Conservation (phyloP, 208 protist species). For the Trypanosoma scelopori region DNA sequence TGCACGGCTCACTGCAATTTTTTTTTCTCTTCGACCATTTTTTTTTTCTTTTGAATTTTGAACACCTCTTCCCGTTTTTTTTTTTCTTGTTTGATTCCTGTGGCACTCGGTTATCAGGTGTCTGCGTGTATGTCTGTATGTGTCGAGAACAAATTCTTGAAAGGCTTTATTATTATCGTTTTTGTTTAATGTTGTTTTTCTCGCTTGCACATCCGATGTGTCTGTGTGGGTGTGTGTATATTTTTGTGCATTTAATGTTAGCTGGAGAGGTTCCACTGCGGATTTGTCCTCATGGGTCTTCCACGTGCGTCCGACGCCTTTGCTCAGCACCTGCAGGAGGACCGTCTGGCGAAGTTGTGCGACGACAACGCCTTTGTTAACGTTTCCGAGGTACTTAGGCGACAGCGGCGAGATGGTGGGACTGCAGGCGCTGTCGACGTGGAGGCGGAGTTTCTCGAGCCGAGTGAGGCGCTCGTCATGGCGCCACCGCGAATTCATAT, state of each 20-base stretch:
- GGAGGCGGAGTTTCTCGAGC: constrained; percentile 22
- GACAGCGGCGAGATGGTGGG: constrained; percentile 19
- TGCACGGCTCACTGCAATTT: constrained; percentile 9
- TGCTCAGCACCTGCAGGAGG: constrained; percentile 24
- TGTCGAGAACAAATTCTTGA: too few relatives aligned
- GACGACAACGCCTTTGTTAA: constrained; percentile 81
- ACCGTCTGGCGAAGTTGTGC: constrained; percentile 47
- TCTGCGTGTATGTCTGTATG: too few relatives aligned
- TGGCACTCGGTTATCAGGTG: too few relatives aligned
- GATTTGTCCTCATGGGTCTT: background rate
- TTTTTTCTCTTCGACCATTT: constrained; percentile 25
- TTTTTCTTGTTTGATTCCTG: background rate
- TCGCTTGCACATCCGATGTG: too few relatives aligned
- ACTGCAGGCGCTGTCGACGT: background rate
- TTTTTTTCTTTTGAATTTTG: constrained; percentile 19
- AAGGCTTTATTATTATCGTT: too few relatives aligned
- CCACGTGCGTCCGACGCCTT: background rate
- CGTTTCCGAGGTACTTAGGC: constrained; percentile 41
- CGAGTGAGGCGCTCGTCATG: background rate
- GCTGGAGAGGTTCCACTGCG: background rate
- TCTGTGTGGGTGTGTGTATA: constrained; percentile 1
- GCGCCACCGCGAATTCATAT: constrained; percentile 24
- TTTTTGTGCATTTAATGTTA: constrained; percentile 8
- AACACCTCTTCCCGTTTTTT: constrained; percentile 12
- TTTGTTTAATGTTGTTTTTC: too few relatives aligned